phyloP scores from a whole-genome alignment of 805 yeast species.

The Wickerhamomyces chambardii region DNA sequence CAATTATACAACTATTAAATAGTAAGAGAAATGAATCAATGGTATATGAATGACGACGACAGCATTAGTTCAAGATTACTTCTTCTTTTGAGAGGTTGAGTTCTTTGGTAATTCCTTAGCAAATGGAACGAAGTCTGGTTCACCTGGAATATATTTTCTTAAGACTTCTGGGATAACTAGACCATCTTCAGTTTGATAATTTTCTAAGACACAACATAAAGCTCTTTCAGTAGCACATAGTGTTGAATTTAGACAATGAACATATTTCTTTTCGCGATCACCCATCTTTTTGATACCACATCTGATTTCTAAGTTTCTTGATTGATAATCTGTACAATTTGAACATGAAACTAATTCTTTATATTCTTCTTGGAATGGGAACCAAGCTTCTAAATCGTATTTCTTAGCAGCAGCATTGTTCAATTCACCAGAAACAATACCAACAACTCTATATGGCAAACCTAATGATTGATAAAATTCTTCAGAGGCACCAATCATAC shows the following conservation, averaged over 20 bases:
- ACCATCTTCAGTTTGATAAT: slow-evolving; percentile 97
- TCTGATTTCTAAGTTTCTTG: slow-evolving; percentile 97
- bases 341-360: slow-evolving; percentile 98
- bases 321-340: slow-evolving; percentile 98
- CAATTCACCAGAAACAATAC: slow-evolving; percentile 96
- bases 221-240: slow-evolving; percentile 98
- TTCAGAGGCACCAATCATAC: slow-evolving; percentile 88
- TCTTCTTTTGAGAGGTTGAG: slow-evolving; percentile 71
- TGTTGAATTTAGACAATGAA: slow-evolving; percentile 96
- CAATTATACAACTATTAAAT: too few relatives aligned
- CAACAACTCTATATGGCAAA: slow-evolving; percentile 94
- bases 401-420: slow-evolving; percentile 99
- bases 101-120: slow-evolving; percentile 90
- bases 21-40: too few relatives aligned
- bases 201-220: slow-evolving; percentile 92
- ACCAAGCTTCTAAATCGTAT: slow-evolving; percentile 99
- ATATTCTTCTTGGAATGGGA: slow-evolving; percentile 98
- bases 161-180: slow-evolving; percentile 89
- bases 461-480: slow-evolving; percentile 89
- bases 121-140: slow-evolving; percentile 93
- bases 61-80: too few relatives aligned
- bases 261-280: slow-evolving; percentile 95
- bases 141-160: slow-evolving; percentile 96
- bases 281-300: slow-evolving; percentile 95
- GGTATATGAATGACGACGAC: too few relatives aligned